A percentile compares a stretch with the other conserved stretches of the same genome.
phyloP scores from a whole-genome alignment of 495 filamentous ascomycete species.

The Astrothelium subdiscretum region DNA sequence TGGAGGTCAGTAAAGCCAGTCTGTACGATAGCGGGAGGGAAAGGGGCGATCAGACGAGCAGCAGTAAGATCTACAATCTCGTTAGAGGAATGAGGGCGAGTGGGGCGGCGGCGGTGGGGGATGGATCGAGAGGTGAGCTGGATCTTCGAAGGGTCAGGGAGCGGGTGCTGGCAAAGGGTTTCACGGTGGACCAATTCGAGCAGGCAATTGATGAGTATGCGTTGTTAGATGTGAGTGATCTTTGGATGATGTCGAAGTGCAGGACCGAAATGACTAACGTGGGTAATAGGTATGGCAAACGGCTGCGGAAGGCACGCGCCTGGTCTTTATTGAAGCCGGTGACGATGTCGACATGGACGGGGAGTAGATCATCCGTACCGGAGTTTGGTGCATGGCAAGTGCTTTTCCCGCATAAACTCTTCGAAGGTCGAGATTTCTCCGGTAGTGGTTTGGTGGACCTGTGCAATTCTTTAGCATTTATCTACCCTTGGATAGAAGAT shows the following conservation, averaged over 20 bases:
- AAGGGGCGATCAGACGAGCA: conserved; percentile 62
- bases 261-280: conserved; percentile 14
- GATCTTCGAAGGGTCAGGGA: conserved; percentile 80
- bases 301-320: conserved; percentile 66
- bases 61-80: conserved; percentile 86
- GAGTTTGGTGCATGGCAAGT: neutral
- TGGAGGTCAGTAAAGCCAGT: conserved; percentile 84
- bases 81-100: conserved; percentile 74
- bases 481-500: too few relatives aligned
- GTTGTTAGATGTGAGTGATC: conserved; percentile 63
- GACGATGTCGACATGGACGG: conserved; percentile 47
- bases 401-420: neutral
- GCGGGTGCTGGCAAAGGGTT: conserved; percentile 86
- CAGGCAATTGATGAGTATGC: conserved; percentile 83
- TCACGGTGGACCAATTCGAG: conserved; percentile 84
- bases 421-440: neutral
- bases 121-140: conserved; percentile 61
- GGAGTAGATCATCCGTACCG: conserved; percentile 1
- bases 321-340: conserved; percentile 63
- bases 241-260: neutral
- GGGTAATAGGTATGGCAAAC: conserved; percentile 84
- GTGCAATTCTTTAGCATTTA: too few relatives aligned
- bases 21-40: conserved; percentile 55
- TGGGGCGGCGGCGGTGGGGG: conserved; percentile 64
- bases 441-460: too few relatives aligned